Conservation (phyloP, 441 rosid species). For the Populus hybrid region DNA sequence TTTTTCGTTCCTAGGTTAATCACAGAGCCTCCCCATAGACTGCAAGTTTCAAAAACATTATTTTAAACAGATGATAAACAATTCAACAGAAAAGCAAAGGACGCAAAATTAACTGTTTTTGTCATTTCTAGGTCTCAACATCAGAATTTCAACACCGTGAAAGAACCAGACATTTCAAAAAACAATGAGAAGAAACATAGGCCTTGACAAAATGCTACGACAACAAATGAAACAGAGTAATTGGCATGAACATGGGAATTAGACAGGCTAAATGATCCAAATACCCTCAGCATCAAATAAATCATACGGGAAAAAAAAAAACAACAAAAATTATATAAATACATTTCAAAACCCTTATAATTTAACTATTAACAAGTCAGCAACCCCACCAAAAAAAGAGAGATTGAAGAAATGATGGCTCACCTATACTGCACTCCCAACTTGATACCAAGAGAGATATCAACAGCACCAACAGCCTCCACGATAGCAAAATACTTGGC, state of each 20-base stretch:
- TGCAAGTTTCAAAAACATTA: slow-evolving; percentile 28
- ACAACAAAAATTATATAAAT: not conserved
- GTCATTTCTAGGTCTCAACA: not conserved
- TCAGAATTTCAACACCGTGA: not conserved
- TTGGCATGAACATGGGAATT: not conserved
- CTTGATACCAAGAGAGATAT: slow-evolving; percentile 87
- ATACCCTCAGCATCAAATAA: not conserved
- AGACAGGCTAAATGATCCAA: not conserved
- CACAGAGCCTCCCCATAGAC: slow-evolving; percentile 99
- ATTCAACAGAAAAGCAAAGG: not conserved
- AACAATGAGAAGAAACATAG: not conserved
- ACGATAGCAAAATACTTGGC: slow-evolving; percentile 67
- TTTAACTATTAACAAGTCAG: not conserved
- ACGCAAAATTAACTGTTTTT: not conserved
- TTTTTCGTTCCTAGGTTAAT: slow-evolving; percentile 90
- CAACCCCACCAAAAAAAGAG: not conserved
- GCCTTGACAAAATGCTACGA: not conserved
- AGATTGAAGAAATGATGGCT: not conserved
- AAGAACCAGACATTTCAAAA: not conserved
- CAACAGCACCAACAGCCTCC: slow-evolving; percentile 84
- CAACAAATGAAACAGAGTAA: not conserved
- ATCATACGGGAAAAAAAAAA: slow-evolving; percentile 1
- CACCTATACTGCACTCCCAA: slow-evolving; percentile 92
- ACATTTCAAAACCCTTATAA: not conserved
- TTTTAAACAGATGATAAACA: not conserved